Conservation (phyloP, 2,329 filamentous ascomycete genomes). For the Alternaria sp. region DNA sequence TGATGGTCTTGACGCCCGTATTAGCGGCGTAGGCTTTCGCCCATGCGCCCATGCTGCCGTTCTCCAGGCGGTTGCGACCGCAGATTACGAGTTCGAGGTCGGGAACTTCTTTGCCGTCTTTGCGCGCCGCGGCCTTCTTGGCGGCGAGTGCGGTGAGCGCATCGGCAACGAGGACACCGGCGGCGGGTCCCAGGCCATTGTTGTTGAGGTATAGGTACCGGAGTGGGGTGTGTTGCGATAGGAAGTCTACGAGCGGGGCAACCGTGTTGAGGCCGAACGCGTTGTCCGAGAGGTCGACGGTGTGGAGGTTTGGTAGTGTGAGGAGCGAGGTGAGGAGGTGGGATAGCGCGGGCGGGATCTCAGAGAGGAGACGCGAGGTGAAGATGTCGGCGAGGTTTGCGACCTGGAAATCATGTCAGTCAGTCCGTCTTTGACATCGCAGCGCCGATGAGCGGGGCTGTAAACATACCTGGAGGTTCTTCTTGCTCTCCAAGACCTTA, state of each 20-base stretch:
- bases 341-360: slow-evolving; percentile 90
- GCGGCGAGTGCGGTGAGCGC: slow-evolving; percentile 81
- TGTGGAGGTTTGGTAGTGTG: slow-evolving; percentile 83
- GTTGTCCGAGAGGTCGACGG: slow-evolving; percentile 96
- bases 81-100: slow-evolving; percentile 96
- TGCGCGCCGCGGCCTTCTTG: slow-evolving; percentile 80
- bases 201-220: slow-evolving; percentile 97
- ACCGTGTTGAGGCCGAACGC: slow-evolving; percentile 96
- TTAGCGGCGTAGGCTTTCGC: slow-evolving; percentile 85
- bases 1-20: slow-evolving; percentile 78
- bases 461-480: slow-evolving; percentile 70
- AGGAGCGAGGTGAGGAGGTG: slow-evolving; percentile 85
- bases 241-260: slow-evolving; percentile 89
- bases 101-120: slow-evolving; percentile 74
- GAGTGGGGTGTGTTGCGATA: slow-evolving; percentile 84
- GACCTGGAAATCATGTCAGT: slow-evolving; percentile 55
- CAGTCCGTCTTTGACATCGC: not conserved
- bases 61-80: slow-evolving; percentile 93
- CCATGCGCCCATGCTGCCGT: slow-evolving; percentile 96
- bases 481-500: slow-evolving; percentile 82
- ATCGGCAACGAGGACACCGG: slow-evolving; percentile 86
- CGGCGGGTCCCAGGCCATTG: slow-evolving; percentile 92
- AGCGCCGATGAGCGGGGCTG: not conserved
- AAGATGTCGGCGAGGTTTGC: slow-evolving; percentile 98
- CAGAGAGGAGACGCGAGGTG: slow-evolving; percentile 87